Conservation (phyloP, 164 flowering plant species). For the Tinospora cordifolia region DNA sequence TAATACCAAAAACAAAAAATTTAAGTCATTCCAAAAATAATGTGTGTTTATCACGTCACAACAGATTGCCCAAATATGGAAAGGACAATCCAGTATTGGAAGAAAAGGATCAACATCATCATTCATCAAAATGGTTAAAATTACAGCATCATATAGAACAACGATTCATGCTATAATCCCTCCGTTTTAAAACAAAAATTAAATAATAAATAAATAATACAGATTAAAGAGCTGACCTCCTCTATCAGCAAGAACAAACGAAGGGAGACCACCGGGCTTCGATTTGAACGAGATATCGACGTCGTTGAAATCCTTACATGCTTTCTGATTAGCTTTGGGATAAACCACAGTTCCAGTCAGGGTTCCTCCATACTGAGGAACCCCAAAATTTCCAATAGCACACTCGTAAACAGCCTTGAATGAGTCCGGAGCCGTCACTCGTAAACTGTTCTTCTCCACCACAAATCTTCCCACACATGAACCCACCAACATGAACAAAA, state of each 20-base stretch:
- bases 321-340: constrained; percentile 69
- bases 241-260: constrained; percentile 70
- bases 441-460: constrained; percentile 92
- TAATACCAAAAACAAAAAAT: too few relatives aligned
- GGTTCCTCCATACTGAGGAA: constrained; percentile 90
- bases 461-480: constrained; percentile 60
- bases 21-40: too few relatives aligned
- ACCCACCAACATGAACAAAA: constrained; percentile 27
- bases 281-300: constrained; percentile 54
- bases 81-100: too few relatives aligned
- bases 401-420: constrained; percentile 66
- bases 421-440: constrained; percentile 62
- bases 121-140: too few relatives aligned
- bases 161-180: too few relatives aligned
- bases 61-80: too few relatives aligned
- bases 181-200: too few relatives aligned
- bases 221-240: constrained; percentile 45
- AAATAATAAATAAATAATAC: neutral
- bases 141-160: too few relatives aligned
- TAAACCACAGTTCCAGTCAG: constrained; percentile 65
- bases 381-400: constrained; percentile 93
- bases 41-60: too few relatives aligned
- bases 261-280: constrained; percentile 67
- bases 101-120: too few relatives aligned
- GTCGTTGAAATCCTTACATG: constrained; percentile 60